These are phyloP conservation scores for Penicillium cosmopolitanum DNA, from an alignment of 495 filamentous ascomycete genomes.

Conservation along the genomic window DNA sequence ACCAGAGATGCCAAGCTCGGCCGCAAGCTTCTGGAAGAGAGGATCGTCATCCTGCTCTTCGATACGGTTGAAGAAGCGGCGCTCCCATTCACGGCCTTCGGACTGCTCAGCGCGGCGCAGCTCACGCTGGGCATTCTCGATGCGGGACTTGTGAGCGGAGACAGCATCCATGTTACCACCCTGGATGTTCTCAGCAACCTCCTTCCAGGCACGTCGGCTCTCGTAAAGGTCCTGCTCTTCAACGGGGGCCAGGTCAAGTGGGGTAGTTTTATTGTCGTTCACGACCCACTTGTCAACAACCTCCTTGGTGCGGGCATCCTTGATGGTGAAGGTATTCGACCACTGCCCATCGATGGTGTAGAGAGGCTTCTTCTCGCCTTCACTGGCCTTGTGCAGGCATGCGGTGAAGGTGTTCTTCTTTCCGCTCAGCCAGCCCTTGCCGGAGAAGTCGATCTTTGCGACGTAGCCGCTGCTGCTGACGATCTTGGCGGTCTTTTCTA, in stretches of 20 bases:
- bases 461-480: slow-evolving; percentile 83
- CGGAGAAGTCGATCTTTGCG: slow-evolving; percentile 90
- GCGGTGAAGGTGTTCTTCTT: slow-evolving; percentile 94
- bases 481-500: slow-evolving; percentile 82
- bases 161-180: slow-evolving; percentile 84
- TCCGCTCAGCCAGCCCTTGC: slow-evolving; percentile 90
- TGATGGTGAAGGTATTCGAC: slow-evolving; percentile 82
- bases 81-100: slow-evolving; percentile 78
- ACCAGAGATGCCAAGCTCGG: slow-evolving; percentile 50
- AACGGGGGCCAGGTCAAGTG: slow-evolving; percentile 71
- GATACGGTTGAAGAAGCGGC: slow-evolving; percentile 75
- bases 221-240: slow-evolving; percentile 87
- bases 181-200: slow-evolving; percentile 78
- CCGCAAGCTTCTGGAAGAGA: slow-evolving; percentile 61
- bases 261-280: slow-evolving; percentile 59
- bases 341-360: slow-evolving; percentile 92
- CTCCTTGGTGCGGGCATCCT: slow-evolving; percentile 69
- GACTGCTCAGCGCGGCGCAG: slow-evolving; percentile 78
- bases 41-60: slow-evolving; percentile 53
- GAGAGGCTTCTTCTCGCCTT: slow-evolving; percentile 77
- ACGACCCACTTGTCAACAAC: slow-evolving; percentile 73
- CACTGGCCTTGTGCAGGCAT: slow-evolving; percentile 68
- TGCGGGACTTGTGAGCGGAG: slow-evolving; percentile 77
- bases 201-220: slow-evolving; percentile 84
- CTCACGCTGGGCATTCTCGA: slow-evolving; percentile 89